Evolutionary conservation across 1,139 yeast genomes (phyloP), one percentile per base, ranked within the genome.

Genomic region (Sugiyamaella xylanicola): DNA sequence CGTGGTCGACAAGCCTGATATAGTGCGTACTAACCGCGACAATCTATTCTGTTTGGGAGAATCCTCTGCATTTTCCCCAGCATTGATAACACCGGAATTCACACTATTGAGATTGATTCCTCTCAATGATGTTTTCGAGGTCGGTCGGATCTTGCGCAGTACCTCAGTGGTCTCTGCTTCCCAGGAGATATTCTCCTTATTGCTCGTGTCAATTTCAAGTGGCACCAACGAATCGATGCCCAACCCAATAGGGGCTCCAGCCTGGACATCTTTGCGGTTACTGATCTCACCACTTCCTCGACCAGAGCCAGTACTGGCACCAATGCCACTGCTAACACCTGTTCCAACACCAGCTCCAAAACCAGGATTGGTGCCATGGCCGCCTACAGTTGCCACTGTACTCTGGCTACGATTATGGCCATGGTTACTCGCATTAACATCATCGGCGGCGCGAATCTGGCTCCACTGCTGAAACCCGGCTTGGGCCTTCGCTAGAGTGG

Each of bases 401-500:
- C n/a, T 9, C 9, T 5, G 29, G 5, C 11, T 22, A 22, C 20
- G 9, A 22, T 2, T 11, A 4, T 43, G 15, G 40, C 17, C 19
- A 19, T 45, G 13, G 42, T 16, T n/a, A 21, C 42, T 16, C 45
- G 29, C 16, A 40, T 17, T 19, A 39, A 25, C 17, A n/a, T 13
- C 32, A 19, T 48, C 19, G 16, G 20, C 44, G 15, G 32, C 47
- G n/a, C 39, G 41, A 3, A 61, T 56, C 46, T 59, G 61, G 37
- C 56, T 56, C 67, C 67, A 64, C 15, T 60, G 59, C 54, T 60
- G 60, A 35, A 59, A 59, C 21, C 61, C 66, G 17, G 57, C 52
- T 29, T 62, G 63, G 16, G 61, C 55, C 53, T 59, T 64, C n/a
- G 64, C 55, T 49, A 63, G 45, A 5, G 56, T 59, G 8, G 65